Conservation (phyloP, 2,329 filamentous ascomycete genomes). For the Amphichorda felina region DNA sequence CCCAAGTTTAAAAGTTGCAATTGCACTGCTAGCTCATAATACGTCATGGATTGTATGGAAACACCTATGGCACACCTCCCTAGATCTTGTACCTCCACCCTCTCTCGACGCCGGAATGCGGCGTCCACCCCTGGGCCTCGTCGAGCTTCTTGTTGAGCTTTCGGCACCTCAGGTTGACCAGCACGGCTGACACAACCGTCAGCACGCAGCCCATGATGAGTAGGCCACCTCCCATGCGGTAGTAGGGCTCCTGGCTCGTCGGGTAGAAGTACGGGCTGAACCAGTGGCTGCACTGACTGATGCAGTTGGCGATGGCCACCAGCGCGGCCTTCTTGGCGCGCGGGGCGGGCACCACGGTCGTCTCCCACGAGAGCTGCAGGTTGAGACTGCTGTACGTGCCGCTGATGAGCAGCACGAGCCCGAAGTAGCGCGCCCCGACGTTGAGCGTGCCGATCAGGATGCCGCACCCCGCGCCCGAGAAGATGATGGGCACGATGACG, state of each 20-base stretch:
- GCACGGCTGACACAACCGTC: conserved; percentile 5
- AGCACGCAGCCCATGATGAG: conserved; percentile 14
- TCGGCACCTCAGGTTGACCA: conserved; percentile 10
- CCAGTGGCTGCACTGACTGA: conserved; percentile 25
- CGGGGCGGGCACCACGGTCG: conserved; percentile 24
- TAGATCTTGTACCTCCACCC: conserved; percentile 1
- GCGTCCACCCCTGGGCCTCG: conserved; percentile 1
- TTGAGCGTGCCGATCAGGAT: conserved; percentile 28
- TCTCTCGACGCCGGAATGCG: neutral
- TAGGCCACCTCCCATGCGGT: conserved; percentile 14
- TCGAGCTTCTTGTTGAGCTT: conserved; percentile 13
- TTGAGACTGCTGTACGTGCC: conserved; percentile 26
- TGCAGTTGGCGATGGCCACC: conserved; percentile 28
- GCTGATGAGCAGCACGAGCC: conserved; percentile 24
- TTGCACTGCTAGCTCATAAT: no score
- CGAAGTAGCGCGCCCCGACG: conserved; percentile 27
- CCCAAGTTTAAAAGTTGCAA: no score
- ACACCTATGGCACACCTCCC: no score
- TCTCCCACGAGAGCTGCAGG: conserved; percentile 23
- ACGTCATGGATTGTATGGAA: no score
- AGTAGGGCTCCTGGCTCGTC: conserved; percentile 15
- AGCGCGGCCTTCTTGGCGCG: conserved; percentile 26
- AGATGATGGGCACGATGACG: conserved; percentile 20
- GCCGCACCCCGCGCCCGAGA: conserved; percentile 24
- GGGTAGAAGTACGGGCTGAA: conserved; percentile 27